Evolutionary conservation across 257 asterid species (phyloP), one percentile per base, ranked within the genome.

Genomic region (Mitragyna speciosa): DNA sequence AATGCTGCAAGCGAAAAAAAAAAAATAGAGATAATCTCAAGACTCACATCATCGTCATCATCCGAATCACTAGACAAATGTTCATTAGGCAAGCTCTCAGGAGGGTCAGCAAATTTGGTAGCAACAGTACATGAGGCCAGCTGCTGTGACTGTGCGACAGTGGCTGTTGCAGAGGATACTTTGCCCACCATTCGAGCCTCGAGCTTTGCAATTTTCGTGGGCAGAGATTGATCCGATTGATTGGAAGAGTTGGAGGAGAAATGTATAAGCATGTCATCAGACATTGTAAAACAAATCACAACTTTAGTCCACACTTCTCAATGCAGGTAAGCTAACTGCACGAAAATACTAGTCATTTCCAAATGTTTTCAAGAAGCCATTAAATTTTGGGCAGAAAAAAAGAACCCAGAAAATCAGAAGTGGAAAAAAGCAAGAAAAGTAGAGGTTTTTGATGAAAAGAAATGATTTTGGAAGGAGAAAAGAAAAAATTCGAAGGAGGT

Each of bases 111-210:
- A 80, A 88, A 81, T 83, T 79, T 90, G n/a, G 89, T 74, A 28
- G 90, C 79, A 26, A 78, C 81, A 67, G 97, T 12, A 92, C 91
- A 87, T 11, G 79, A 54, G 61, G 75, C 61, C 14, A 93, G 86
- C 80, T 89, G 94, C 85, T 86, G 87, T 12, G 76, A 68, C 93
- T 87, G 88, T 28, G 82, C 67, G 52, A 76, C 82, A 3, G 90
- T 1, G 30, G 84, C 71, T 58, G 82, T 89, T 15, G 91, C 85
- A 75, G 93, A 78, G 49, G 97, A 86, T n/a, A 89, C 81, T 89
- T 91, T 92, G 69, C 99, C 97, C 75, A 88, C 93, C 93, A 96
- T 84, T 79, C 98, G 84, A 0, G 98, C 98, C 89, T 96, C 99
- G 30, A 96, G 94, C 84, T 92, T 91, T 0, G 99, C 98, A n/a